A percentile compares a stretch with the other conserved stretches of the same genome.
Conservation (phyloP, 345 rosid species). For the Limnanthes douglasii region DNA sequence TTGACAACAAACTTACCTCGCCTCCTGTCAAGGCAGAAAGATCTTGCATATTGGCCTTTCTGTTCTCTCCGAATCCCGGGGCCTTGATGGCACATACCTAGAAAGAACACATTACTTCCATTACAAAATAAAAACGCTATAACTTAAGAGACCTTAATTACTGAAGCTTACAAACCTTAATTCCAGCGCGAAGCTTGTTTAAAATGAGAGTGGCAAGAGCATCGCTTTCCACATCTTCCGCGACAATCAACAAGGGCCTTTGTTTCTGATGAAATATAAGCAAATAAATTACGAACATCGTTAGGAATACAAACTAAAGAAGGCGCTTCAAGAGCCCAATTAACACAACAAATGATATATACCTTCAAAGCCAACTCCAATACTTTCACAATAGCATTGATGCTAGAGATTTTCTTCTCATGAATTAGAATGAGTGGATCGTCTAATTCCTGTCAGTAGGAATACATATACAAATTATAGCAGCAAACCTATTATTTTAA, state of each 20-base stretch:
- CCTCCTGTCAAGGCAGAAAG: conserved; percentile 89
- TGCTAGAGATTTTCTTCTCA: conserved; percentile 84
- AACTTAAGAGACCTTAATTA: conserved; percentile 3
- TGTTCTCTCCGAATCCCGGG: conserved; percentile 96
- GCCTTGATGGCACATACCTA: conserved; percentile 95
- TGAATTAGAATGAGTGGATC: conserved; percentile 93
- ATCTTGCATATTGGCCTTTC: conserved; percentile 76
- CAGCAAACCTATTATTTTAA: neutral
- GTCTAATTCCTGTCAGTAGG: conserved; percentile 61
- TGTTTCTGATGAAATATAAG: conserved; percentile 37
- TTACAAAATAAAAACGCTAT: neutral
- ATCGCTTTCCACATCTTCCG: conserved; percentile 97
- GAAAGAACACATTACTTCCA: neutral
- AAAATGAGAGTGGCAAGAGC: conserved; percentile 77
- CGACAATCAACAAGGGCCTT: conserved; percentile 72
- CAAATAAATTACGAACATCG: neutral
- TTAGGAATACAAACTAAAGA: neutral
- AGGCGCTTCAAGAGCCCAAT: neutral
- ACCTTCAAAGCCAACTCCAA: conserved; percentile 92
- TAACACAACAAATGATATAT: neutral
- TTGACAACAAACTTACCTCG: conserved; percentile 28
- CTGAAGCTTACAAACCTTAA: conserved; percentile 51
- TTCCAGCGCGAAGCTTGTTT: conserved; percentile 93
- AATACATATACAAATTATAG: neutral
- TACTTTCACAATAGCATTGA: conserved; percentile 73